Evolutionary conservation across 441 rosid species (phyloP).

Genomic region (Populus hybrid): DNA sequence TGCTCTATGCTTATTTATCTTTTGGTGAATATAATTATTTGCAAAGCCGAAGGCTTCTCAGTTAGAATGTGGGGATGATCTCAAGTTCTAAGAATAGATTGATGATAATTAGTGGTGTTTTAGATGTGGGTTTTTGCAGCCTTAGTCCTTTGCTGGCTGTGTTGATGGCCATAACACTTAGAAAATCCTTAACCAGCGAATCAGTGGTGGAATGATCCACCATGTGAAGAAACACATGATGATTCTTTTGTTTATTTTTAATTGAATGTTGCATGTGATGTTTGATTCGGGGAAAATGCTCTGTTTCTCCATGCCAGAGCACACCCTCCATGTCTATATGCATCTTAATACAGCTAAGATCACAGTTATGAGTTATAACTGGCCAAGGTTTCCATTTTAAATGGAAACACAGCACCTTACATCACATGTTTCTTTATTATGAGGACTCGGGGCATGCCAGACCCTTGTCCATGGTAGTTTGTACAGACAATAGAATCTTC

Average conservation of each 20-base stretch:
- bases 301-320: not conserved
- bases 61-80: not conserved
- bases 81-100: not conserved
- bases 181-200: not conserved
- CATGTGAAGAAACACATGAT: no score
- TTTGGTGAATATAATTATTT: not conserved
- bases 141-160: not conserved
- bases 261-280: not conserved
- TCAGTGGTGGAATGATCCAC: not conserved
- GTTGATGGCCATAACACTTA: not conserved
- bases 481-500: not conserved
- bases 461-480: not conserved
- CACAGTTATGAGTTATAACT: no score
- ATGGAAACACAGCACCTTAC: not conserved
- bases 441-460: not conserved
- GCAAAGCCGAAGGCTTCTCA: constrained; percentile 15
- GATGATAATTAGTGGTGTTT: not conserved
- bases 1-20: no score
- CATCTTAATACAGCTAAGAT: no score
- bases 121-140: not conserved
- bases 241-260: no score
- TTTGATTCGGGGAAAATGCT: not conserved
- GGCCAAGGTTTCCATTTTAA: not conserved
- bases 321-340: no score
- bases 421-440: not conserved